Percentiles rank a stretch among this genome's conserved stretches.
phyloP scores from a whole-genome alignment of 495 filamentous ascomycete species.

The Neurospora tetrasperma region DNA sequence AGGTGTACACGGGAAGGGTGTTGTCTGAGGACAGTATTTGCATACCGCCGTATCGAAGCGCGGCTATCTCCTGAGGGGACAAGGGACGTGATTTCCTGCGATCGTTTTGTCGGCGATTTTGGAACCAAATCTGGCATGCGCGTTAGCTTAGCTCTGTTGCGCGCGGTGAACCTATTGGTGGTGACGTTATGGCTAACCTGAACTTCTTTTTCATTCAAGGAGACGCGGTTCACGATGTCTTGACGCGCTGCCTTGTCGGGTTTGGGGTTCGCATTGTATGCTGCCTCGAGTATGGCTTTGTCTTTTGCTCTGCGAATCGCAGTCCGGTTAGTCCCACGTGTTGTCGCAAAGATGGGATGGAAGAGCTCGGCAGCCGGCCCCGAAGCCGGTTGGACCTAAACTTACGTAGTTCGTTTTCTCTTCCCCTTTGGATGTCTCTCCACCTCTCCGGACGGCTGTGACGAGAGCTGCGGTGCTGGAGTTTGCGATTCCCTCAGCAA shows the following conservation, averaged over 20 bases:
- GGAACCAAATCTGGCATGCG: conserved; percentile 84
- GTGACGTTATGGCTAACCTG: conserved; percentile 53
- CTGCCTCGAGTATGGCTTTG: conserved; percentile 80
- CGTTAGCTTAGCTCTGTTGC: background rate
- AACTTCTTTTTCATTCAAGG: conserved; percentile 92
- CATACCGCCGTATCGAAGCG: conserved; percentile 45
- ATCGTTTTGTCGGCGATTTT: conserved; percentile 91
- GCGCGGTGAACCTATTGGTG: background rate
- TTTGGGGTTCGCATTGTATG: conserved; percentile 77
- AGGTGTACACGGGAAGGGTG: background rate
- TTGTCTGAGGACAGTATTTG: conserved; percentile 42
- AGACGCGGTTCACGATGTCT: conserved; percentile 73
- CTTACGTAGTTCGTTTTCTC: conserved; percentile 46
- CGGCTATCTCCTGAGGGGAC: conserved; percentile 66
- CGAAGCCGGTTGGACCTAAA: conserved; percentile 1
- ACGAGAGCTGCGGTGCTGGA: background rate
- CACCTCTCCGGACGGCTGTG: conserved; percentile 5
- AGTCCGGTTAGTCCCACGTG: conserved; percentile 11
- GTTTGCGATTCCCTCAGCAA: background rate
- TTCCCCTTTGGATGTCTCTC: conserved; percentile 38
- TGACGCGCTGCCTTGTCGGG: conserved; percentile 84
- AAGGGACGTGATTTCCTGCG: conserved; percentile 84
- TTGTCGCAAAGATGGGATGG: background rate
- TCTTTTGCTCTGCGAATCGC: conserved; percentile 58
- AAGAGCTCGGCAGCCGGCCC: background rate